A percentile compares a stretch with the other conserved stretches of the same genome.
phyloP scores from a whole-genome alignment of 2,329 filamentous ascomycete species.

The Diaporthe ilicicola region DNA sequence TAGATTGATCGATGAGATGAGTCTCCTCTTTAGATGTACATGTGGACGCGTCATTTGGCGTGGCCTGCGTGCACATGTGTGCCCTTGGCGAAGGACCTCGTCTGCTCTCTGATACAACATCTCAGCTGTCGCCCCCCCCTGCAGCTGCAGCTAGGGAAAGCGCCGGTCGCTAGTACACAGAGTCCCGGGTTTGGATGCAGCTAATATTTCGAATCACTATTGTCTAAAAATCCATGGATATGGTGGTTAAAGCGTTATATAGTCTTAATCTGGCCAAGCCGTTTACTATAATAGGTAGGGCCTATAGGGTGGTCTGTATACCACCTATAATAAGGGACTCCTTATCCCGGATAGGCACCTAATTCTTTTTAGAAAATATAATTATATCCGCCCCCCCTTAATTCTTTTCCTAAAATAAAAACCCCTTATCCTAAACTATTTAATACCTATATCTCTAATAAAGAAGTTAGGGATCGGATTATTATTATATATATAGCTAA shows the following conservation, averaged over 20 bases:
- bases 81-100: not conserved
- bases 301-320: no score
- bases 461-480: no score
- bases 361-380: no score
- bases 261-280: not conserved
- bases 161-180: not conserved
- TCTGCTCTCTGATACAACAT: not conserved
- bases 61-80: no score
- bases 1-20: not conserved
- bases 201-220: not conserved
- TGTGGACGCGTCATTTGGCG: not conserved
- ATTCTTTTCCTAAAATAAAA: no score
- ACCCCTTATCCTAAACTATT: no score
- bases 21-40: not conserved
- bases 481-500: no score
- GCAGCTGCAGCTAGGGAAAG: conserved; percentile 8
- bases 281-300: no score
- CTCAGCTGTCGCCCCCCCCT: conserved; percentile 9
- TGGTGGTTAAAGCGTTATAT: not conserved
- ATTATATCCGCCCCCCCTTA: no score
- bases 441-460: no score
- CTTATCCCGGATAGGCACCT: no score
- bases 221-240: not conserved
- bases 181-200: not conserved
- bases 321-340: no score